Evolutionary conservation across 495 filamentous ascomycete species (phyloP).

Genomic region (Xylaria acuta): DNA sequence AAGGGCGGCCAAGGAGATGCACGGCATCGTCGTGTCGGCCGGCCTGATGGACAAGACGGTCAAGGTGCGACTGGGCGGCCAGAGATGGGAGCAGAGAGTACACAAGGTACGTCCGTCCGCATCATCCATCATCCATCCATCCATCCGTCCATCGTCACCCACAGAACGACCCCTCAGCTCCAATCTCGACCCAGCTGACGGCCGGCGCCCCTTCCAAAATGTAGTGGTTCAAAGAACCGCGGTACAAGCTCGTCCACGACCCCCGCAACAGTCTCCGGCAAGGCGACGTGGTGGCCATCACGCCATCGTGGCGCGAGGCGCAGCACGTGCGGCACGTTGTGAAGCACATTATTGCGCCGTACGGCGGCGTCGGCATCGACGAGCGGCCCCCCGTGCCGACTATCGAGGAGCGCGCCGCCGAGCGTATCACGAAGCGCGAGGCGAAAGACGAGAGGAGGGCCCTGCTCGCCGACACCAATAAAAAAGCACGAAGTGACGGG

Average conservation of each 20-base stretch:
- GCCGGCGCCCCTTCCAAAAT: background rate
- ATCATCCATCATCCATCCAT: background rate
- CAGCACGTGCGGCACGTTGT: slow-evolving; percentile 78
- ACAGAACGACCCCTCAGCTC: background rate
- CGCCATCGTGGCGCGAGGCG: slow-evolving; percentile 66
- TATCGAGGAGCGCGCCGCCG: slow-evolving; percentile 63
- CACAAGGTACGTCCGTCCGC: slow-evolving; percentile 50
- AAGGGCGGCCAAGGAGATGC: slow-evolving; percentile 42
- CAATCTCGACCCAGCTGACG: background rate
- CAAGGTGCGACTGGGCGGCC: slow-evolving; percentile 67
- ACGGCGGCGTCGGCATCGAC: slow-evolving; percentile 67
- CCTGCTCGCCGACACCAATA: background rate
- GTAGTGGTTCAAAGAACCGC: slow-evolving; percentile 56
- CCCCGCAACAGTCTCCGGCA: slow-evolving; percentile 72
- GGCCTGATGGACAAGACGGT: slow-evolving; percentile 75
- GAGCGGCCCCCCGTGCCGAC: slow-evolving; percentile 69
- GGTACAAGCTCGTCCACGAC: slow-evolving; percentile 72
- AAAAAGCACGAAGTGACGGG: background rate
- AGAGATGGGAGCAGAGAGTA: slow-evolving; percentile 66
- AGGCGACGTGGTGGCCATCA: slow-evolving; percentile 83
- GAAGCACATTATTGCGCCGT: slow-evolving; percentile 76
- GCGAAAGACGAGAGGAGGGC: slow-evolving; percentile 58
- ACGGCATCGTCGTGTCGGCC: slow-evolving; percentile 69
- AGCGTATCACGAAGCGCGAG: slow-evolving; percentile 53
- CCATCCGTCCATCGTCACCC: background rate